Conservation (phyloP, 2,329 filamentous ascomycete genomes). For the Simplicillium sp. region DNA sequence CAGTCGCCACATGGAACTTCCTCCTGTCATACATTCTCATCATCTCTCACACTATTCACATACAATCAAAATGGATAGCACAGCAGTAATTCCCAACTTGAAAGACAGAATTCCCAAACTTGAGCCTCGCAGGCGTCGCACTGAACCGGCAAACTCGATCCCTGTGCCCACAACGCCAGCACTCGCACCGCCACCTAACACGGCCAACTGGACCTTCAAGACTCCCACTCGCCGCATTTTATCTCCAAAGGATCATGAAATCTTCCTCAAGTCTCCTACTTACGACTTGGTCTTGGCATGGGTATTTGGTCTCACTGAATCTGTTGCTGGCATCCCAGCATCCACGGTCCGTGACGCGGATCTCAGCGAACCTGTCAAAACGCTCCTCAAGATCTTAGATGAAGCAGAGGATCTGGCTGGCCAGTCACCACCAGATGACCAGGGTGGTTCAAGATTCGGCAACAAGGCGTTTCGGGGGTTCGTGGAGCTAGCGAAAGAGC, state of each 20-base stretch:
- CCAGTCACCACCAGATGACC: constrained; percentile 70
- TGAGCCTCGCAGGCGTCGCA: constrained; percentile 50
- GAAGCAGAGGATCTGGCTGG: constrained; percentile 58
- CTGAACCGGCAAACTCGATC: constrained; percentile 39
- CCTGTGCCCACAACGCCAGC: constrained; percentile 68
- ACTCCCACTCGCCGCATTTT: constrained; percentile 72
- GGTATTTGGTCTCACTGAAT: constrained; percentile 77
- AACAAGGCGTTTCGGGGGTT: constrained; percentile 86
- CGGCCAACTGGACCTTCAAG: constrained; percentile 50
- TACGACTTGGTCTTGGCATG: constrained; percentile 72
- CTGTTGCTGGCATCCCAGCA: constrained; percentile 61
- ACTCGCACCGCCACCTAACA: constrained; percentile 58
- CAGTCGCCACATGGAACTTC: too few relatives aligned
- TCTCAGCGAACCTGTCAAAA: constrained; percentile 49
- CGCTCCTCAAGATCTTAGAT: constrained; percentile 61
- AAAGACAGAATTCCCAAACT: constrained; percentile 56
- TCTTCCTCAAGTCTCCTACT: constrained; percentile 71
- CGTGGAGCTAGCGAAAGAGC: constrained; percentile 57
- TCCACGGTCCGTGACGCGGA: constrained; percentile 48
- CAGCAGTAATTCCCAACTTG: constrained; percentile 17
- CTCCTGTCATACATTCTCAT: too few relatives aligned
- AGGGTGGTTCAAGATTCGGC: constrained; percentile 83
- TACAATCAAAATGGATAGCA: background rate
- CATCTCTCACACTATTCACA: too few relatives aligned
- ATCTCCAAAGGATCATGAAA: constrained; percentile 66